A percentile compares a stretch with the other conserved stretches of the same genome.
These are phyloP conservation scores for Ceratobasidium papillatum DNA, from an alignment of 1,284 basidiomycete species.

Conservation along the genomic window DNA sequence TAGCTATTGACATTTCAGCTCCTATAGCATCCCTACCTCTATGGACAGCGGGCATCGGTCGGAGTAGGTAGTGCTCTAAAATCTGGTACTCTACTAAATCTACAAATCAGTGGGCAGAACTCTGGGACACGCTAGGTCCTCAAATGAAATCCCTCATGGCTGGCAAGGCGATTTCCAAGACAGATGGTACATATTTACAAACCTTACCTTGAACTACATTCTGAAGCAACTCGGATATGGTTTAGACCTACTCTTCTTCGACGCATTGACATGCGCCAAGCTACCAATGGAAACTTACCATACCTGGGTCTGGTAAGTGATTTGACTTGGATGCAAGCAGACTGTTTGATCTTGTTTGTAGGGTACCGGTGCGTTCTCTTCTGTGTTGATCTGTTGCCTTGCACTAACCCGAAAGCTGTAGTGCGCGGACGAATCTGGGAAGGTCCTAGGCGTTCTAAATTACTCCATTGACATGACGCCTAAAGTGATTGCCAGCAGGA, in stretches of 20 bases:
- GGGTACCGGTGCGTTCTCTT: conserved; percentile 28
- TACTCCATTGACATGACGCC: conserved; percentile 41
- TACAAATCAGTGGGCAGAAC: conserved; percentile 28
- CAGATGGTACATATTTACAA: conserved; percentile 31
- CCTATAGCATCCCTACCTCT: conserved; percentile 22
- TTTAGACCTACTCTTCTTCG: conserved; percentile 43
- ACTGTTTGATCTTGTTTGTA: conserved; percentile 26
- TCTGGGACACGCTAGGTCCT: conserved; percentile 42
- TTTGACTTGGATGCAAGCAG: neutral
- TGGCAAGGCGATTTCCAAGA: conserved; percentile 41
- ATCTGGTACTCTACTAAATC: neutral
- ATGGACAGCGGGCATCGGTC: conserved; percentile 26
- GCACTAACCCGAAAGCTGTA: conserved; percentile 32
- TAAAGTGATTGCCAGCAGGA: conserved; percentile 41
- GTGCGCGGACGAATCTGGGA: conserved; percentile 37
- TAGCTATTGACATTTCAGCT: neutral
- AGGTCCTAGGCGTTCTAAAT: conserved; percentile 41
- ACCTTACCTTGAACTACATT: too few relatives aligned
- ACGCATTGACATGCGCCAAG: conserved; percentile 37
- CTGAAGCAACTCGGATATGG: neutral
- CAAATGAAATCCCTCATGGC: conserved; percentile 30
- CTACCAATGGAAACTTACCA: conserved; percentile 44
- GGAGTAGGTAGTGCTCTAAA: neutral
- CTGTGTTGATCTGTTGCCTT: neutral
- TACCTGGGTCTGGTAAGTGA: conserved; percentile 20